These are phyloP conservation scores for Glaciozyma martinii DNA, from an alignment of 768 basidiomycete species.

Conservation along the genomic window DNA sequence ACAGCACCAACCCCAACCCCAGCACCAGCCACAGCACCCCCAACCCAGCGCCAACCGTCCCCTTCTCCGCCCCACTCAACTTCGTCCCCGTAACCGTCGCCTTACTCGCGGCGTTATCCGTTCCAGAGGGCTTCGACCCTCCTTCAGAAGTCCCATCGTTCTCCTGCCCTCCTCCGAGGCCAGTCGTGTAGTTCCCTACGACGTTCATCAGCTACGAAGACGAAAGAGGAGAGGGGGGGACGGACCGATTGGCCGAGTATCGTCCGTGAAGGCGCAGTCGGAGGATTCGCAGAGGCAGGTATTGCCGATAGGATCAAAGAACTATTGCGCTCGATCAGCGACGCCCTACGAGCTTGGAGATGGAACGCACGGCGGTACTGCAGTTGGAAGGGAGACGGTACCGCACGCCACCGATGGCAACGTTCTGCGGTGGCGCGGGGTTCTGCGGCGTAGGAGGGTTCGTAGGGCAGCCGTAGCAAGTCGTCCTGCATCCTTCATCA, in stretches of 20 bases:
- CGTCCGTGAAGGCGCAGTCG: slow-evolving; percentile 57
- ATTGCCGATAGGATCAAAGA: slow-evolving; percentile 68
- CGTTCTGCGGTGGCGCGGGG: slow-evolving; percentile 59
- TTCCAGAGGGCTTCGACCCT: no score
- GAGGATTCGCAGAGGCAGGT: slow-evolving; percentile 54
- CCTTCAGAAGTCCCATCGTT: no score
- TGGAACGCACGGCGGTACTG: slow-evolving; percentile 34
- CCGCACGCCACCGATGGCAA: slow-evolving; percentile 39
- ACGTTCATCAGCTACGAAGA: no score
- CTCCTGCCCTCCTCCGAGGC: no score
- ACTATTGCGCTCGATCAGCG: slow-evolving; percentile 49
- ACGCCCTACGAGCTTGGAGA: background rate
- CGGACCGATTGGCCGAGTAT: slow-evolving; percentile 26
- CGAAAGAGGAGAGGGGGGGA: background rate
- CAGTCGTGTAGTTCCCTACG: no score
- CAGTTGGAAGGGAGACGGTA: slow-evolving; percentile 52
- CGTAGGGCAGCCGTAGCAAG: slow-evolving; percentile 64
- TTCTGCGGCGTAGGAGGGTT: slow-evolving; percentile 49
- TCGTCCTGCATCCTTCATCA: background rate
- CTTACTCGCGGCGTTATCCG: no score
- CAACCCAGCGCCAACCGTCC: no score
- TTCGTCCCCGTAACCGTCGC: no score
- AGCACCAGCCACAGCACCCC: no score
- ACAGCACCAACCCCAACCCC: no score
- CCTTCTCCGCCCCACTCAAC: no score